A percentile compares a stretch with the other conserved stretches of the same genome.
These are phyloP conservation scores for Fusarium sp. DNA, from an alignment of 2,329 filamentous ascomycete species.

Conservation along the genomic window DNA sequence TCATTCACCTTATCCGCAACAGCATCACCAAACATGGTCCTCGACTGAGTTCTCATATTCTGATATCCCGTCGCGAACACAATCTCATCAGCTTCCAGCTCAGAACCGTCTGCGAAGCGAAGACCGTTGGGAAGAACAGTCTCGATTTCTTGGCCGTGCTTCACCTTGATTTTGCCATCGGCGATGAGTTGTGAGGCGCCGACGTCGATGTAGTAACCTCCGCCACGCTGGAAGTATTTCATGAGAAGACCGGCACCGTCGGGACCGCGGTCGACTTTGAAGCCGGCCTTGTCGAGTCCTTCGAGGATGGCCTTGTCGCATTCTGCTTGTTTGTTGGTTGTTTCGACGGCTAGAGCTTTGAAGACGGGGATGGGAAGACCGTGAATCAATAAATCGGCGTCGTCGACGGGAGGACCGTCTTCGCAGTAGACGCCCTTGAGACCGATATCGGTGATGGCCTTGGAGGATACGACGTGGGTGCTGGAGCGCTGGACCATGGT, in stretches of 20 bases:
- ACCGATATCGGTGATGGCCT: constrained; percentile 62
- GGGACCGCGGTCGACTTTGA: constrained; percentile 68
- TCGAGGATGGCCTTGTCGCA: constrained; percentile 54
- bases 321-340: constrained; percentile 49
- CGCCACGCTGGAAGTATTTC: constrained; percentile 74
- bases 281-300: constrained; percentile 66
- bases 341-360: constrained; percentile 66
- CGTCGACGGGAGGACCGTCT: constrained; percentile 68
- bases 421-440: constrained; percentile 64
- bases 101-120: constrained; percentile 64
- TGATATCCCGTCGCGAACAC: constrained; percentile 73
- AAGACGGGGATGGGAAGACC: constrained; percentile 68
- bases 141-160: constrained; percentile 66
- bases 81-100: constrained; percentile 70
- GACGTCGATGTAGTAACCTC: constrained; percentile 78
- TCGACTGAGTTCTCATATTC: constrained; percentile 73
- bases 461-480: constrained; percentile 71
- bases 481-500: constrained; percentile 77
- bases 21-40: constrained; percentile 70
- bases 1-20: constrained; percentile 68
- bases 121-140: constrained; percentile 60
- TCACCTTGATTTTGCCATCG: constrained; percentile 72
- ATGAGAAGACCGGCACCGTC: constrained; percentile 67
- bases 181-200: constrained; percentile 71
- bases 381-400: constrained; percentile 71